Base-by-base conservation (phyloP, 495 filamentous ascomycete genomes). In the Glarea lozoyensis region DNA sequence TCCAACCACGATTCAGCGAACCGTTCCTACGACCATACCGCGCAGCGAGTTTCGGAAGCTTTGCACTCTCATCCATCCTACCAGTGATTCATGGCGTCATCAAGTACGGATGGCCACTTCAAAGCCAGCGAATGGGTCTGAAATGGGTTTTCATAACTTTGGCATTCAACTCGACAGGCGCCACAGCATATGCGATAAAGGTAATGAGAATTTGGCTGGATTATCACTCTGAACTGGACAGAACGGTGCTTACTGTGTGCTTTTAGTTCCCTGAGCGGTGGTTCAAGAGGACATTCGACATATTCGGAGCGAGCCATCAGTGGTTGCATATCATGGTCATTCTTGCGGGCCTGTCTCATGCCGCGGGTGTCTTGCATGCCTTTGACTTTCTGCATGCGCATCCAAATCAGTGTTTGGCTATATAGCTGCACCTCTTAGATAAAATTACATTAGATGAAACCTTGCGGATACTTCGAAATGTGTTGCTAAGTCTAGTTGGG, bases 261-360 rank as follows among this genome's bases (percentile, higher is more conserved):
- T 22, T 29, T 1, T 23, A 68, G 69, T 55, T 75, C 24, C 70
- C 72, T 0, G 72, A 77, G 46, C 56, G 55, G 32, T 66, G 61
- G 60, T 65, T 47, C 30, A 66, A 64, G 12, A 48, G 59, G 2
- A 52, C 36, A n/a, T 74, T 71, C 42, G 70, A 76, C 34, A 55
- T 76, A 5, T 50, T 61, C 6, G 69, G 71, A 9, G 63, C 60
- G 10, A 74, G 68, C 27, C 72, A 75, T 46, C 72, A 77, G 55
- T 55, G 73, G 12, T 62, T 75, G 40, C 73, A 77, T 39, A 37
- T 74, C 13, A 54, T 62, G 54, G 68, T 76, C 1, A 36, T 75
- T 16, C 36, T 62, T 10, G 71, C 73, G 0, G 68, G 62, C 0
- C 42, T 75, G 12, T 50, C 58, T 5, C 68, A 70, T 52, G 62